Base-by-base conservation (phyloP, 768 basidiomycete species). In the Collybia sordida region DNA sequence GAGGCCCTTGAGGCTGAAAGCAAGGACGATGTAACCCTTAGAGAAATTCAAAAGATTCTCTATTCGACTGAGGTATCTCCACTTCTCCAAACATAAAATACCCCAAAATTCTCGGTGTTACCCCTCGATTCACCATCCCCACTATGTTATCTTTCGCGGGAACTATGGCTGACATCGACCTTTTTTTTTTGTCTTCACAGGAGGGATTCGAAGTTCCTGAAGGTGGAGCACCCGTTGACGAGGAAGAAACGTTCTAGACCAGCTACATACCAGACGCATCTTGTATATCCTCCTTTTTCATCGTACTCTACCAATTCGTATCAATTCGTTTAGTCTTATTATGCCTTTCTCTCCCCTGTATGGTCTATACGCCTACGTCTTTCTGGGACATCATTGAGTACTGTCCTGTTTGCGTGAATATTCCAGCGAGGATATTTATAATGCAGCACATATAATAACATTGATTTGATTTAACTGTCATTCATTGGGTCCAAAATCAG, bases 161-260 rank as follows among this genome's bases (percentile, higher is more conserved):
- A 50, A 22, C 25, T 25, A 24, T 31, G 35, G 27, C 43, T 46
- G 42, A 47, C 15, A 12, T 38, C 36, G 27, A 47, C 27, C 23
- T 19, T 18, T 9, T 37, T 11, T 51, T 37, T 49, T 25, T 24
- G 35, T 17, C 31, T 36, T 41, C 22, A 50, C 68, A 96, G 93
- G 93, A 95, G 11, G 94, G 93, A 46, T 95, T 95, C 59, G 94
- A 95, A 63, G 91, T 94, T 11, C 93, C 93, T 2, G 90, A 92
- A 6, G 75, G 53, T 39, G 67, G 59, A 25, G 75, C 61, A 25
- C 56, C 69, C 0, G 77, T 75, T 19, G 90, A 90, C 46, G 90
- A 93, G 66, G 90, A 93, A 69, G 89, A 92, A 72, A 90, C 88
- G 37, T 87, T 86, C 65, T 87, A 63, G 49, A 46, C n/a, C 25